Conservation (phyloP, 768 basidiomycete species). For the Serpula lacrymans region DNA sequence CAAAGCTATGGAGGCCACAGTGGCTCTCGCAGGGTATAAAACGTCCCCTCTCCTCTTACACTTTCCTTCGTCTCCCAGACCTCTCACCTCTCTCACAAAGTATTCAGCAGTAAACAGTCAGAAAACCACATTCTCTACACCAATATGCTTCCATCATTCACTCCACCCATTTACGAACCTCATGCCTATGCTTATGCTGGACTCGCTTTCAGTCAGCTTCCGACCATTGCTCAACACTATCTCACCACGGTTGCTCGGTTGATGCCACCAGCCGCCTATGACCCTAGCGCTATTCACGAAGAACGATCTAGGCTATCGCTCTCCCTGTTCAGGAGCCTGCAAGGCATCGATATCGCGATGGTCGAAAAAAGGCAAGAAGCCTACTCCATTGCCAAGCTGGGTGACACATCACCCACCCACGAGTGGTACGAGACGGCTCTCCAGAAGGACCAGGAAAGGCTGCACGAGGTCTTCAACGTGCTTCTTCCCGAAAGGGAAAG, state of each 20-base stretch:
- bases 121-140: too few species aligned
- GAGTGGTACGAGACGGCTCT: not conserved
- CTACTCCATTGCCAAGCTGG: not conserved
- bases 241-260: not conserved
- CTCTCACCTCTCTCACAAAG: too few species aligned
- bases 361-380: constrained; percentile 1
- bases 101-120: too few species aligned
- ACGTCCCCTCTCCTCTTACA: not conserved
- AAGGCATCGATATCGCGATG: not conserved
- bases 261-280: not conserved
- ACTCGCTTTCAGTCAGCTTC: constrained; percentile 6
- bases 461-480: not conserved
- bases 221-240: constrained; percentile 1
- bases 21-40: constrained; percentile 2
- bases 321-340: not conserved
- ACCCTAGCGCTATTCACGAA: not conserved
- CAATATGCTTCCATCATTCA: constrained; percentile 3
- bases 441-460: not conserved
- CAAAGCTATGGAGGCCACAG: not conserved
- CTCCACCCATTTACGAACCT: constrained; percentile 4
- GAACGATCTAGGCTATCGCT: not conserved
- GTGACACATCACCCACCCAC: not conserved
- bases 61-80: constrained; percentile 5
- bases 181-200: constrained; percentile 5
- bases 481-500: constrained; percentile 11